These are phyloP conservation scores for Rhizopogon vesiculosus DNA, from an alignment of 768 basidiomycete genomes.

Conservation along the genomic window DNA sequence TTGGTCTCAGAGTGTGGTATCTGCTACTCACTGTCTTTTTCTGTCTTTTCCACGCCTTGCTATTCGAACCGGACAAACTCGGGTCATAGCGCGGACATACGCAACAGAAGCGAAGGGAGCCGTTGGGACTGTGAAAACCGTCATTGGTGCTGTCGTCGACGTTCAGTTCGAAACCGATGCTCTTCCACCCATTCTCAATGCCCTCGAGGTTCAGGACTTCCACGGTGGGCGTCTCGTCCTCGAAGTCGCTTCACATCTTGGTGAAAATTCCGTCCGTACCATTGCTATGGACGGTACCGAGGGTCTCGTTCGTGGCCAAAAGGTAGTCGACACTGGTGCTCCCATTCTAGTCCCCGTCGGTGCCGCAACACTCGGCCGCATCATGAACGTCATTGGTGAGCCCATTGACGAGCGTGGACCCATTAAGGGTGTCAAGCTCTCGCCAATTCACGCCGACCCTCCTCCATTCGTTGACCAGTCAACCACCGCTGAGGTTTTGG, in stretches of 20 bases:
- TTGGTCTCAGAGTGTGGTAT: background rate
- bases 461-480: conserved; percentile 98
- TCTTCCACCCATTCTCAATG: conserved; percentile 97
- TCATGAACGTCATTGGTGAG: conserved; percentile 99
- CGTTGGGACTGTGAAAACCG: conserved; percentile 87
- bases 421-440: conserved; percentile 91
- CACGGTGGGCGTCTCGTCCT: conserved; percentile 95
- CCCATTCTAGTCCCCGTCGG: conserved; percentile 98
- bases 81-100: conserved; percentile 67
- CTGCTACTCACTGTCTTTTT: conserved; percentile 1
- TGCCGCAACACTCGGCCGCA: conserved; percentile 89
- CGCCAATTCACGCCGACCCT: conserved; percentile 95
- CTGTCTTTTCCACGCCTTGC: background rate
- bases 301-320: conserved; percentile 98
- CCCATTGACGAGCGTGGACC: conserved; percentile 99
- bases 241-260: conserved; percentile 97
- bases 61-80: background rate
- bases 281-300: conserved; percentile 99
- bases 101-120: conserved; percentile 81
- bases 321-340: conserved; percentile 93
- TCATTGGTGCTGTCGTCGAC: conserved; percentile 99
- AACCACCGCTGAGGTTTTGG: conserved; percentile 96
- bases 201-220: conserved; percentile 96
- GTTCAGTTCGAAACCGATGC: conserved; percentile 92
- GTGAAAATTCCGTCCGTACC: conserved; percentile 98